Conservation (phyloP, 805 yeast species). For the Teunomyces gatunensis region DNA sequence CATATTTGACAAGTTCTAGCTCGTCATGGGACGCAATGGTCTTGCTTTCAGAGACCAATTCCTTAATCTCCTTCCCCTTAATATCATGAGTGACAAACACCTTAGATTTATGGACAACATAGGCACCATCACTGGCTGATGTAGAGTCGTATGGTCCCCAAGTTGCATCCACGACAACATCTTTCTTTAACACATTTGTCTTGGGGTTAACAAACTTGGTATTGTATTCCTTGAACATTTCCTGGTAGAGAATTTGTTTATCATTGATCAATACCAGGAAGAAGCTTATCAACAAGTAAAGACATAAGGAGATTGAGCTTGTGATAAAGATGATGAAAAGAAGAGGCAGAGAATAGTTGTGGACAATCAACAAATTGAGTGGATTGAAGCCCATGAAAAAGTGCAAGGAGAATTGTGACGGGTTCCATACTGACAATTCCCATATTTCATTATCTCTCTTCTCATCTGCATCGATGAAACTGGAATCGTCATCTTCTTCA, state of each 20-base stretch:
- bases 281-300: slow-evolving; percentile 41
- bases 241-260: slow-evolving; percentile 57
- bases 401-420: slow-evolving; percentile 54
- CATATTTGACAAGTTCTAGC: slow-evolving; percentile 5
- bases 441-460: slow-evolving; percentile 40
- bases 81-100: slow-evolving; percentile 53
- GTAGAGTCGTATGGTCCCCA: slow-evolving; percentile 26
- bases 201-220: slow-evolving; percentile 61
- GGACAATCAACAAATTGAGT: slow-evolving; percentile 39
- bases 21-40: slow-evolving; percentile 7
- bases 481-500: slow-evolving; percentile 12
- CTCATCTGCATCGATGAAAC: slow-evolving; percentile 13
- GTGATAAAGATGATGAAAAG: slow-evolving; percentile 19
- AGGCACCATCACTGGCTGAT: slow-evolving; percentile 19
- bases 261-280: slow-evolving; percentile 54
- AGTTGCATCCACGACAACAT: slow-evolving; percentile 62
- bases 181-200: slow-evolving; percentile 49
- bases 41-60: slow-evolving; percentile 8
- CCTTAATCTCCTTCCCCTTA: slow-evolving; percentile 31
- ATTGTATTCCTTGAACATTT: slow-evolving; percentile 61
- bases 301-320: slow-evolving; percentile 4
- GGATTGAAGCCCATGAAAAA: slow-evolving; percentile 62
- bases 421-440: slow-evolving; percentile 65
- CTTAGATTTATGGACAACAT: slow-evolving; percentile 32
- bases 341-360: slow-evolving; percentile 23